Conservation (phyloP, 345 rosid species). For the Mercurialis annua region DNA sequence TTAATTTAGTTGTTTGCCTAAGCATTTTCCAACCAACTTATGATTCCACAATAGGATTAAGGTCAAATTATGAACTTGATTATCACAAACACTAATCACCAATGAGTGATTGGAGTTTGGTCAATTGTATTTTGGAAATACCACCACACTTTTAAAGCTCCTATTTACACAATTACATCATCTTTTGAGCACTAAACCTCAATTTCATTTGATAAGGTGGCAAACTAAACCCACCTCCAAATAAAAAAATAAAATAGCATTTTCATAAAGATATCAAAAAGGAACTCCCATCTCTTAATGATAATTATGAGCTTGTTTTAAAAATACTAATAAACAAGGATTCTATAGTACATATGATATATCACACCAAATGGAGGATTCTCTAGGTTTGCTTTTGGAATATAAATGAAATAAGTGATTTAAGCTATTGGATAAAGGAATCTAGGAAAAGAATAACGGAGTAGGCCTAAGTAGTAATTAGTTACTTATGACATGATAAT, state of each 20-base stretch:
- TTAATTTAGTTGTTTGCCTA: too few relatives aligned
- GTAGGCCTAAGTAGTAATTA: conserved; percentile 20
- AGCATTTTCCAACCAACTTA: too few relatives aligned
- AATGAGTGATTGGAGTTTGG: neutral
- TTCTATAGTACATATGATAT: conserved; percentile 3
- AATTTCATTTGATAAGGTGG: conserved; percentile 37
- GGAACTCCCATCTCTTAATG: neutral
- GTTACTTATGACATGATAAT: too few relatives aligned
- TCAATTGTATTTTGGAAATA: conserved; percentile 18
- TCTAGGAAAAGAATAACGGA: conserved; percentile 7
- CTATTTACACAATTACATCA: conserved; percentile 24
- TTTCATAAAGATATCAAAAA: conserved; percentile 11
- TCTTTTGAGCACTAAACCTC: conserved; percentile 35
- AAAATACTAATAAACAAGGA: neutral
- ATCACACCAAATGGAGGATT: conserved; percentile 17
- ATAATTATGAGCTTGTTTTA: too few relatives aligned
- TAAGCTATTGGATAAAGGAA: conserved; percentile 29
- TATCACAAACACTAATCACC: neutral
- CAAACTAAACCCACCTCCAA: conserved; percentile 41
- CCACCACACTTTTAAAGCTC: conserved; percentile 37
- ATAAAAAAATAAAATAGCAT: conserved; percentile 13
- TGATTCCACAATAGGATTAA: neutral
- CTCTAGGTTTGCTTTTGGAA: conserved; percentile 21
- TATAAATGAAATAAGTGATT: neutral
- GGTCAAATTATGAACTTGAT: neutral